A percentile compares a stretch with the other conserved stretches of the same genome.
Evolutionary conservation across 1,139 yeast species (phyloP).

Genomic region (Fermentozyma sake): DNA sequence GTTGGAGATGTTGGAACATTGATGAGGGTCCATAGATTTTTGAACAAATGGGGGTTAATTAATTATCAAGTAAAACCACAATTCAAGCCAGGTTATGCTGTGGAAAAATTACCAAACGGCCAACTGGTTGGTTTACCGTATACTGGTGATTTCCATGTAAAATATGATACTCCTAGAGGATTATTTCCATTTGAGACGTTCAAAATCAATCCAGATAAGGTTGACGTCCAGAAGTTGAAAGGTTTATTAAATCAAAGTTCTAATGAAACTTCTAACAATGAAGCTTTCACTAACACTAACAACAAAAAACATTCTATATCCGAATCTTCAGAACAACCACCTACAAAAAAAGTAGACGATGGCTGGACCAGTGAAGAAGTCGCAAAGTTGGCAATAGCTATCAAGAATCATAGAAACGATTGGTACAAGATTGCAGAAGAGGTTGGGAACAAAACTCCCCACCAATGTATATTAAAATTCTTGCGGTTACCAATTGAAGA

Average conservation of each 20-base stretch:
- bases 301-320: slow-evolving; percentile 7
- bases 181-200: slow-evolving; percentile 87
- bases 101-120: slow-evolving; percentile 55
- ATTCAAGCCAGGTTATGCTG: slow-evolving; percentile 56
- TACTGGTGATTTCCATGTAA: slow-evolving; percentile 64
- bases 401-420: slow-evolving; percentile 56
- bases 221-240: slow-evolving; percentile 55
- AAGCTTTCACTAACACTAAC: slow-evolving; percentile 1
- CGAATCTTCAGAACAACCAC: slow-evolving; percentile 8
- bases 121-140: slow-evolving; percentile 50
- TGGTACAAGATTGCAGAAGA: slow-evolving; percentile 73
- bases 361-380: slow-evolving; percentile 67
- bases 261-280: neutral
- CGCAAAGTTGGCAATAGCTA: slow-evolving; percentile 55
- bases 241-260: slow-evolving; percentile 32
- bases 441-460: slow-evolving; percentile 67
- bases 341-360: slow-evolving; percentile 41
- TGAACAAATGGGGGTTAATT: slow-evolving; percentile 94
- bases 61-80: slow-evolving; percentile 86
- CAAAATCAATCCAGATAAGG: slow-evolving; percentile 50
- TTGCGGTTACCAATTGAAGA: slow-evolving; percentile 82
- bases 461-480: slow-evolving; percentile 77
- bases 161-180: slow-evolving; percentile 90
- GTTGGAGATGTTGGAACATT: slow-evolving; percentile 96
- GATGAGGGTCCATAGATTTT: slow-evolving; percentile 82